Conservation (phyloP, 108 stramenopile species). For the Bacterosira constricta region DNA sequence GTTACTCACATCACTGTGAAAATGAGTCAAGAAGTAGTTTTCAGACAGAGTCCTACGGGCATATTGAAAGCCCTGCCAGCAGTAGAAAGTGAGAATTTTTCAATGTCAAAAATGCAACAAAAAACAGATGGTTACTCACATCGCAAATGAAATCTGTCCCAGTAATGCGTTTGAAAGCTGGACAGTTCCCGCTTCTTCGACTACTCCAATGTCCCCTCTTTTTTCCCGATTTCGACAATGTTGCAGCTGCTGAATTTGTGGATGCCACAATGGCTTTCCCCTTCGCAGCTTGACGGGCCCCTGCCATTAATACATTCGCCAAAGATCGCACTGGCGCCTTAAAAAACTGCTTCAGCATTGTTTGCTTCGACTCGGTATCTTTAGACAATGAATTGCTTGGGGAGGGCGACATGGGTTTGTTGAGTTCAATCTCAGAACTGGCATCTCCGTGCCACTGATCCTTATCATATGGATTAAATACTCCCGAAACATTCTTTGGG, state of each 20-base stretch:
- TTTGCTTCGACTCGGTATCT: slow-evolving; percentile 12
- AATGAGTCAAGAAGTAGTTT: slow-evolving; percentile 87
- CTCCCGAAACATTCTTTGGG: slow-evolving; percentile 4
- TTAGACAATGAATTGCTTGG: too few relatives aligned
- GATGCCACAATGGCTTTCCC: slow-evolving; percentile 18
- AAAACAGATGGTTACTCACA: too few relatives aligned
- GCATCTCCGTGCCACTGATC: slow-evolving; percentile 39
- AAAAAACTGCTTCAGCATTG: slow-evolving; percentile 37
- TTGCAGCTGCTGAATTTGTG: not conserved
- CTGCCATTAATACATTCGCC: slow-evolving; percentile 53
- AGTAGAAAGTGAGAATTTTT: slow-evolving; percentile 20
- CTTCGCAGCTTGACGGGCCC: slow-evolving; percentile 49
- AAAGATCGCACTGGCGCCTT: slow-evolving; percentile 41
- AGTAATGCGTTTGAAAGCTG: slow-evolving; percentile 75
- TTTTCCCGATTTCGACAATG: not conserved
- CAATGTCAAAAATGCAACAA: slow-evolving; percentile 62
- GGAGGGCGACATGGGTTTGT: not conserved
- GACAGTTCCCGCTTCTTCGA: slow-evolving; percentile 50
- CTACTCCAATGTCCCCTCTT: not conserved
- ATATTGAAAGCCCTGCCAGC: slow-evolving; percentile 17
- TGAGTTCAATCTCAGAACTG: not conserved
- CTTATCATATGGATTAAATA: slow-evolving; percentile 27
- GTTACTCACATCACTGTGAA: slow-evolving; percentile 46
- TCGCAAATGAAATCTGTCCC: slow-evolving; percentile 86
- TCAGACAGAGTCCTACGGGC: slow-evolving; percentile 50